A percentile compares a stretch with the other conserved stretches of the same genome.
Evolutionary conservation across 2,329 filamentous ascomycete genomes (phyloP).

Genomic region (Sporothrix pallida): DNA sequence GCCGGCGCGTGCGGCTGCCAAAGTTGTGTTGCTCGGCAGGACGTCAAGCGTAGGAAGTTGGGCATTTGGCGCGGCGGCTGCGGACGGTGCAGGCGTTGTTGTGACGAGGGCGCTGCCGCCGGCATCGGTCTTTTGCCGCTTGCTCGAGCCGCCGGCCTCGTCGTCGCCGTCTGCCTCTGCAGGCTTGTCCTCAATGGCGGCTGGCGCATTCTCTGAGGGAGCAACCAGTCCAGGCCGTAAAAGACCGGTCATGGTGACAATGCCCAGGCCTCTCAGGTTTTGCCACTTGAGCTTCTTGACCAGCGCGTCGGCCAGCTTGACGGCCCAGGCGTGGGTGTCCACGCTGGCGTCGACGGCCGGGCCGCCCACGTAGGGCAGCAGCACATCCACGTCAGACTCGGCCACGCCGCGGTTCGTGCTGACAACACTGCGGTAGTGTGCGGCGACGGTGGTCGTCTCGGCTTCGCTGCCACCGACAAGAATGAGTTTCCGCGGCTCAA

Average conservation of each 20-base stretch:
- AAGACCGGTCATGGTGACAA: constrained; percentile 88
- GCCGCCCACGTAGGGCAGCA: constrained; percentile 75
- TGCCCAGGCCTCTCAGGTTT: constrained; percentile 84
- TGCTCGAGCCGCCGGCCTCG: constrained; percentile 52
- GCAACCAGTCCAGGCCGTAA: constrained; percentile 50
- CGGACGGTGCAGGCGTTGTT: constrained; percentile 34
- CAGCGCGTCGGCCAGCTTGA: constrained; percentile 84
- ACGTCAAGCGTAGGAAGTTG: constrained; percentile 59
- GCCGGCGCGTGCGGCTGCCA: constrained; percentile 68
- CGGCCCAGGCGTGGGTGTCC: constrained; percentile 96
- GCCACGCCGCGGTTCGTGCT: constrained; percentile 52
- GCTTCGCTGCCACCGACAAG: constrained; percentile 80
- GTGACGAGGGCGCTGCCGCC: background rate
- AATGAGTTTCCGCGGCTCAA: constrained; percentile 92
- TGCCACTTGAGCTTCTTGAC: constrained; percentile 93
- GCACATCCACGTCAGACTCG: constrained; percentile 69
- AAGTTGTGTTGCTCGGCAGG: constrained; percentile 50
- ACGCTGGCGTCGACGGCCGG: constrained; percentile 83
- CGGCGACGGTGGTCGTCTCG: constrained; percentile 79
- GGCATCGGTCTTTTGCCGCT: constrained; percentile 56
- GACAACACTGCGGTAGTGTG: constrained; percentile 76
- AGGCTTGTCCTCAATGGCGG: constrained; percentile 48
- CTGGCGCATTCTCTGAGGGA: constrained; percentile 41
- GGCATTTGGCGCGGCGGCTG: constrained; percentile 34
- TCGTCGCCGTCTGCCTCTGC: constrained; percentile 45